Base-by-base conservation (phyloP, 2,329 filamentous ascomycete species). In the Pseudocercospora eumusae region DNA sequence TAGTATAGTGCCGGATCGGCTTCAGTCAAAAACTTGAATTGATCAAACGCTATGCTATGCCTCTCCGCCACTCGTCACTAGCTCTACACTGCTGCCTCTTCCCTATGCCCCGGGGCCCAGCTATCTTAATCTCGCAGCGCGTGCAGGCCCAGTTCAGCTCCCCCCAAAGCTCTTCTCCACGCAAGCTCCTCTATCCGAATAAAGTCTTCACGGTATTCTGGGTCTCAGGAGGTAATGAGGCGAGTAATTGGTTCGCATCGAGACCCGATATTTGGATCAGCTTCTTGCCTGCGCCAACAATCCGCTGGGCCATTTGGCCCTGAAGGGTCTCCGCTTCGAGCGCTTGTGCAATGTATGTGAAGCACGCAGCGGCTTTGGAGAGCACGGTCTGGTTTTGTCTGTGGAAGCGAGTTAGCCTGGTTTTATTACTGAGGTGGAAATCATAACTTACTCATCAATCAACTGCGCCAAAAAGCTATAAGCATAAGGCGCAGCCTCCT, bases 361-460 rank as follows among this genome's bases (percentile, higher is more conserved):
- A 98, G 63, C 93, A 84, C 75, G 92, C 92, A 67, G 86, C 86
- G 6, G 91, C 88, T 74, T 95, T 90, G 65, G 83, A 81, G 71
- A 92, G 82, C 52, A 97, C 90, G 13, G 86, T 87, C 0, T 91
- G 90, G 72, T 97, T 91, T 86, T 90, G 90, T 76, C 95, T 98
- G 64, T 8, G n/a, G 10, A 31, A 49, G 49, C 36, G 42, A 49
- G 56, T 64, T 49, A 68, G 52, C n/a, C n/a, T n/a, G n/a, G n/a
- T n/a, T n/a, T n/a, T n/a, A n/a, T n/a, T n/a, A n/a, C n/a, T n/a
- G n/a, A n/a, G n/a, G n/a, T n/a, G n/a, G n/a, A n/a, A n/a, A n/a
- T n/a, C n/a, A n/a, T n/a, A n/a, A n/a, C 92, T 85, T 86, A 97
- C 95, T 96, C 90, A 69, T 96, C 90, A 75, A 98, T 97, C 66